Percentiles rank a stretch among this genome's conserved stretches.
phyloP scores from a whole-genome alignment of 2,329 filamentous ascomycete species.

The Diplodia scrobiculata region DNA sequence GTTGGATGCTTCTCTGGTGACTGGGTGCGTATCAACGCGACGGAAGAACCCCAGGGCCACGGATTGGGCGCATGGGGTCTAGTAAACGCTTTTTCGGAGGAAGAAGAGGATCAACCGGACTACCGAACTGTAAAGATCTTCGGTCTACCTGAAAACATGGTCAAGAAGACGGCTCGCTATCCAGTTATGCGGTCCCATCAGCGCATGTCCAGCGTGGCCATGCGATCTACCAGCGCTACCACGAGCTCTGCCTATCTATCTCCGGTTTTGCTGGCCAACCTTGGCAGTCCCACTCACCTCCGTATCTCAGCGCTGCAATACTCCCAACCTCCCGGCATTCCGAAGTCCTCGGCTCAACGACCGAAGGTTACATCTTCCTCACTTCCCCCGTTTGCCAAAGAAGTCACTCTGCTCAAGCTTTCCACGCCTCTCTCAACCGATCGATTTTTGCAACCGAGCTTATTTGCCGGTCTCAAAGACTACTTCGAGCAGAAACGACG shows the following conservation, averaged over 20 bases:
- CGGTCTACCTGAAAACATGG: conserved; percentile 74
- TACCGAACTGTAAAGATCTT: conserved; percentile 90
- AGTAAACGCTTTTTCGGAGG: conserved; percentile 62
- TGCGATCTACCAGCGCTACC: conserved; percentile 30
- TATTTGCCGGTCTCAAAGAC: conserved; percentile 82
- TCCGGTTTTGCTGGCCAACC: conserved; percentile 81
- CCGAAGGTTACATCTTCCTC: conserved; percentile 50
- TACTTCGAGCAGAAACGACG: conserved; percentile 84
- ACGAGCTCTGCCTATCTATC: conserved; percentile 67
- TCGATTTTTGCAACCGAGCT: conserved; percentile 76
- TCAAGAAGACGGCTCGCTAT: conserved; percentile 58
- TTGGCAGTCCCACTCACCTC: conserved; percentile 76
- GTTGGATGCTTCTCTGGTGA: conserved; percentile 97
- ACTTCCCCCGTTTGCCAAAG: conserved; percentile 64
- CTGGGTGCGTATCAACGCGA: conserved; percentile 83
- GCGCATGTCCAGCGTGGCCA: conserved; percentile 53
- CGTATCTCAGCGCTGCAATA: conserved; percentile 70
- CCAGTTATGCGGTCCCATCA: conserved; percentile 52
- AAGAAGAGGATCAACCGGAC: conserved; percentile 57
- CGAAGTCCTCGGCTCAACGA: conserved; percentile 49
- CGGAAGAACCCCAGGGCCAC: conserved; percentile 70
- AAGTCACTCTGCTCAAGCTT: conserved; percentile 86
- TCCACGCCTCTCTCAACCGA: conserved; percentile 88
- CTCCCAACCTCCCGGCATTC: conserved; percentile 36
- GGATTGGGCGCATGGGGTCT: conserved; percentile 68